Conservation (phyloP, 345 rosid genomes). For the Eucalyptus sp. region DNA sequence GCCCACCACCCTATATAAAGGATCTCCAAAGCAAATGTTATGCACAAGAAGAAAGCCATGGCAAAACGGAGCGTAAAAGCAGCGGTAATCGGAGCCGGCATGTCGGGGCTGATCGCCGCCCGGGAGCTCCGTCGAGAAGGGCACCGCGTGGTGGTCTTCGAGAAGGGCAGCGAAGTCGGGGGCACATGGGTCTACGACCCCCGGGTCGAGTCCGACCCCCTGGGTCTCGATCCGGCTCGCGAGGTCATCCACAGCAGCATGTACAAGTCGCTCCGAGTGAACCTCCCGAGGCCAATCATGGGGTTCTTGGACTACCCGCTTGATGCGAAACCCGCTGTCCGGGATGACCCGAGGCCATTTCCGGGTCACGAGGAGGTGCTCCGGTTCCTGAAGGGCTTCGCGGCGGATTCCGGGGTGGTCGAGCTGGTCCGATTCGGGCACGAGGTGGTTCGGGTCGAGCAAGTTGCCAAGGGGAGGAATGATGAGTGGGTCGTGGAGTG, state of each 20-base stretch:
- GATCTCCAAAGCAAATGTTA: background rate
- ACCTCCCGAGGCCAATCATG: constrained; percentile 9
- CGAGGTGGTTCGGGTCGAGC: background rate
- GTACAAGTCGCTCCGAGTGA: constrained; percentile 7
- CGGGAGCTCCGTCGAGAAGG: constrained; percentile 20
- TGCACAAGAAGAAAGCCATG: background rate
- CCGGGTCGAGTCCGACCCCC: constrained; percentile 3
- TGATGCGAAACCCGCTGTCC: background rate
- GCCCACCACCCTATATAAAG: background rate
- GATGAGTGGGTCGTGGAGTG: background rate
- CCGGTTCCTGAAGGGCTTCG: background rate
- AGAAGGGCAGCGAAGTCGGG: constrained; percentile 1
- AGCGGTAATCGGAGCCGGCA: constrained; percentile 17
- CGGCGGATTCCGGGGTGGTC: background rate
- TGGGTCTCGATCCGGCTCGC: constrained; percentile 8
- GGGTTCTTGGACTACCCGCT: constrained; percentile 11
- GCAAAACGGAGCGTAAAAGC: background rate
- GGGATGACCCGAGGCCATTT: constrained; percentile 1
- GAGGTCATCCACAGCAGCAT: constrained; percentile 1
- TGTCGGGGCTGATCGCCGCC: constrained; percentile 5
- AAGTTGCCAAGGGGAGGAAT: background rate
- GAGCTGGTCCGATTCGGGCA: background rate
- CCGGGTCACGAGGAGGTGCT: constrained; percentile 8
- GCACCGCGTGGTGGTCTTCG: constrained; percentile 10
- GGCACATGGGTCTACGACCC: constrained; percentile 10